Base-by-base conservation (phyloP, 768 basidiomycete genomes). In the Kwoniella botswanensis region DNA sequence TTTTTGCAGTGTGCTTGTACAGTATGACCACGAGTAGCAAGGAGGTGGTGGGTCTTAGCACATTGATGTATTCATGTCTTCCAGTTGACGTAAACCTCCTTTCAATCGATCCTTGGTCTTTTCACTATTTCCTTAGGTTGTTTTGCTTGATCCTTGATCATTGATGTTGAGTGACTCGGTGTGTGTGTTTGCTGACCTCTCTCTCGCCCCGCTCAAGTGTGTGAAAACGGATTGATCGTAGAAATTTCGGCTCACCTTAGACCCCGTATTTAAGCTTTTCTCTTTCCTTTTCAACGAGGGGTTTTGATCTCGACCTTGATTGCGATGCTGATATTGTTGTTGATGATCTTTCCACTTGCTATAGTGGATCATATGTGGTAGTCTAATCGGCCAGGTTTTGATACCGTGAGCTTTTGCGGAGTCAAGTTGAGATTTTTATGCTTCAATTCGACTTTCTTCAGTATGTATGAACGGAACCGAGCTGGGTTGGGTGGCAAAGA, bases 71-170 rank as follows among this genome's bases (percentile, higher is more conserved):
- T 41, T 59, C 9, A n/a, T 59, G 24, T n/a, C 42, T 12, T 56
- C 3, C 24, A 13, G 59, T 61, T 61, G 59, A 61, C 59, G 59
- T 61, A 61, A 61, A 59, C 57, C 59, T n/a, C 59, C 59, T 61
- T 61, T 61, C 18, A 35, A 44, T 43, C 15, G n/a, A 59, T 59
- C 35, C 15, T 42, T 61, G 41, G 22, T 26, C 26, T 43, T 12
- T 61, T n/a, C 15, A 42, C 42, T 61, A 50, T 18, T 50, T 35
- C 35, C 29, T 59, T 24, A 59, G 15, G 15, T 35, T 11, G 29
- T 29, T 41, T 22, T 41, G 17, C 41, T 26, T 59, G 12, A 13
- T 56, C 55, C 22, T 24, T 24, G 55, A 56, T 56, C 18, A 11
- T 50, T 4, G 46, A 50, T 50, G 46, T 50, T 35, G 35, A 35